A percentile compares a stretch with the other conserved stretches of the same genome.
Conservation (phyloP, 2,329 filamentous ascomycete genomes). For the Claviceps cyperi region DNA sequence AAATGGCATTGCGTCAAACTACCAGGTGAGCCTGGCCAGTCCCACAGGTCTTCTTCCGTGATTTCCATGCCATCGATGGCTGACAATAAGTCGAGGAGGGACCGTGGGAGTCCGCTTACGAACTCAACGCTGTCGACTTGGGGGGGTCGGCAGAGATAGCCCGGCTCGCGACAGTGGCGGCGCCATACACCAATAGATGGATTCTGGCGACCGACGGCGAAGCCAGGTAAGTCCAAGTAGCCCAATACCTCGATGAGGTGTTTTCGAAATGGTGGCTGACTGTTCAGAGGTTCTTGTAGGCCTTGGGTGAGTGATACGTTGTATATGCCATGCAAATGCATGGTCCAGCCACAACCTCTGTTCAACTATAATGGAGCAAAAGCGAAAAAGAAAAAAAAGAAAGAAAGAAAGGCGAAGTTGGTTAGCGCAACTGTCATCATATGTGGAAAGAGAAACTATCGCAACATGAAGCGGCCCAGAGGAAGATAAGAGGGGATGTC, state of each 20-base stretch:
- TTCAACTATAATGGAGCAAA: background rate
- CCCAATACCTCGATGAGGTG: slow-evolving; percentile 1
- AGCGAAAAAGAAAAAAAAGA: background rate
- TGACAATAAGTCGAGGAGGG: slow-evolving; percentile 1
- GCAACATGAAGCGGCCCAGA: too few relatives aligned
- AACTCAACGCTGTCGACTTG: slow-evolving; percentile 1
- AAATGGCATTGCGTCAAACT: slow-evolving; percentile 1
- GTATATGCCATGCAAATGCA: slow-evolving; percentile 2
- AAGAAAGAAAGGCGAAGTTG: too few relatives aligned
- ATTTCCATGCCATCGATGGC: background rate
- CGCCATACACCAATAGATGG: slow-evolving; percentile 1
- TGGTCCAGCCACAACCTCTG: background rate
- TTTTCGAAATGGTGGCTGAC: background rate
- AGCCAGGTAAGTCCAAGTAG: slow-evolving; percentile 1
- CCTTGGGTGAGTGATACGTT: background rate
- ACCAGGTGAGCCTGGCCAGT: slow-evolving; percentile 1
- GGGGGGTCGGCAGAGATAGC: background rate
- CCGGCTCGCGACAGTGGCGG: slow-evolving; percentile 1
- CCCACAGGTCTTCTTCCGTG: slow-evolving; percentile 1
- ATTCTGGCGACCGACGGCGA: slow-evolving; percentile 1
- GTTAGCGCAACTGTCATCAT: background rate
- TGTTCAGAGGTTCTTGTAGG: background rate
- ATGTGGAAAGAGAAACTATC: background rate
- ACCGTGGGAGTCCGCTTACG: slow-evolving; percentile 1
- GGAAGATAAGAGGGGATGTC: background rate